Evolutionary conservation across 805 yeast genomes (phyloP), one percentile per base, ranked within the genome.

Genomic region (Vanderwaltozyma yarrowii): DNA sequence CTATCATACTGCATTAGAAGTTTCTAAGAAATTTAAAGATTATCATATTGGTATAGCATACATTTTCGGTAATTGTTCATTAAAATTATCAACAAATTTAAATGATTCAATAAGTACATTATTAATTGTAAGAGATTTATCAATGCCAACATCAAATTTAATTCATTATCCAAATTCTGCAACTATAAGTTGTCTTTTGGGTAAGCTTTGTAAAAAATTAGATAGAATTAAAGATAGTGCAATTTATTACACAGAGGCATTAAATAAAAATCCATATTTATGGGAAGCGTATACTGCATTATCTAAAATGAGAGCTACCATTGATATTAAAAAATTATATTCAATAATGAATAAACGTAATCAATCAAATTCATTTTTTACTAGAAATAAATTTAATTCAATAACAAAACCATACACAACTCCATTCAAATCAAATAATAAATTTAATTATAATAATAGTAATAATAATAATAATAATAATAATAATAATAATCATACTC

Each of bases 231-330:
- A 76, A 46, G 76, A 78, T 40, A 78, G 92, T 40, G 70, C 81
- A 0, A 61, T 79, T 34, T 73, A 76, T 50, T 83, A 79, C 54
- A 70, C 84, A 0, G 74, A 71, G 45, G 84, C 89, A 1, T 66
- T 86, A 40, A 74, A 76, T 42, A 61, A 69, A 45, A 83, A 92
- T 54, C 95, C 94, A 14, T 84, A 68, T 52, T 69, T 86, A 30
- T 86, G 92, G 73, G 96, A 86, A 53, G 86, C 96, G 0, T 78
- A 85, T 45, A 85, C 79, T 46, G 78, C 79, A 31, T 63, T 92
- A 34, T 76, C 86, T 49, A 67, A 69, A 34, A 63, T 80, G 61
- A 92, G 94, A 11, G 84, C 80, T 15, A 73, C 73, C 41, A 69
- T 86, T 15, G 74, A 76, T 41, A 38, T 53, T 30, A 46, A 49